Conservation (phyloP, 148 eudicot genomes). For the Amaranthus palmeri region DNA sequence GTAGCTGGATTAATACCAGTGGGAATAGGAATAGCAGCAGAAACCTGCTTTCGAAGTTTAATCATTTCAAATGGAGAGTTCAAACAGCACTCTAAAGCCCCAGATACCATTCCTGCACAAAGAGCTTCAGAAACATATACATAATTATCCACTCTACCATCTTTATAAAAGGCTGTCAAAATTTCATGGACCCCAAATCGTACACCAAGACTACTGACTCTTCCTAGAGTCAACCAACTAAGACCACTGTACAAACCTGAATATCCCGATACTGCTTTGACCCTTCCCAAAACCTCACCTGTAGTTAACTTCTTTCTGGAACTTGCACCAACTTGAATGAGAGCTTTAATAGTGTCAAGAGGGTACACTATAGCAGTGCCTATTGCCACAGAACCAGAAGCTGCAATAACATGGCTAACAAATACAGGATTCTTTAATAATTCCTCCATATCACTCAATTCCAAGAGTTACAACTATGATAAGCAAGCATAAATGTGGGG, state of each 20-base stretch:
- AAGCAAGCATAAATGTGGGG: slow-evolving; percentile 5
- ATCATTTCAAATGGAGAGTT: slow-evolving; percentile 87
- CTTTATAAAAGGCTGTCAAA: slow-evolving; percentile 72
- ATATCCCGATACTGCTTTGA: slow-evolving; percentile 54
- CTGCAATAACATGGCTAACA: slow-evolving; percentile 66
- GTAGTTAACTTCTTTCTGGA: slow-evolving; percentile 46
- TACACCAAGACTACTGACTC: slow-evolving; percentile 62
- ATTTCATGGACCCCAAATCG: slow-evolving; percentile 86
- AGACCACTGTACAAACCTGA: slow-evolving; percentile 74
- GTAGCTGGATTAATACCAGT: slow-evolving; percentile 23
- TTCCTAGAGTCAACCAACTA: slow-evolving; percentile 65
- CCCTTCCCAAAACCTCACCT: slow-evolving; percentile 52
- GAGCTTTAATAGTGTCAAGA: slow-evolving; percentile 72
- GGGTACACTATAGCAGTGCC: slow-evolving; percentile 69
- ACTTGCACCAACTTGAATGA: slow-evolving; percentile 72
- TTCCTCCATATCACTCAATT: slow-evolving; percentile 49
- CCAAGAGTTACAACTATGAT: not conserved
- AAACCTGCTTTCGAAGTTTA: slow-evolving; percentile 77
- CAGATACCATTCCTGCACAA: slow-evolving; percentile 73
- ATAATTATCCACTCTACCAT: slow-evolving; percentile 76
- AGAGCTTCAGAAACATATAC: slow-evolving; percentile 77
- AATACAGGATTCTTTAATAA: slow-evolving; percentile 58
- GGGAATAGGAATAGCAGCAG: slow-evolving; percentile 51
- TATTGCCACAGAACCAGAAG: slow-evolving; percentile 52
- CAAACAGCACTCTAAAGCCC: slow-evolving; percentile 60